Evolutionary conservation across 371 early-diverging fungal genomes (phyloP).

Genomic region (Rhizomucor miehei): DNA sequence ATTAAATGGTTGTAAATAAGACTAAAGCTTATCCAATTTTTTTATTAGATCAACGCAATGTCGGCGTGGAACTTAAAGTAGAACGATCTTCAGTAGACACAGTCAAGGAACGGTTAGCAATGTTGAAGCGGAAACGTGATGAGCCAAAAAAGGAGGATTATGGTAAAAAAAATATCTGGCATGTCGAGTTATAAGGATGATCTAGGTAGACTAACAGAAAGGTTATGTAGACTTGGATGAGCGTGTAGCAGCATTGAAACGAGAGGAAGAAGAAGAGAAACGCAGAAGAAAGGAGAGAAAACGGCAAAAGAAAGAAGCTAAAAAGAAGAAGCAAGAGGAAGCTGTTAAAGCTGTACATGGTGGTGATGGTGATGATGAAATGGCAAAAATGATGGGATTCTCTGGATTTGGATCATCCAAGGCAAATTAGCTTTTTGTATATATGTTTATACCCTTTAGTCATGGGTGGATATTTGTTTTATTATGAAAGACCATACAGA

Average conservation of each 20-base stretch:
- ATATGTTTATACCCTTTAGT: not conserved
- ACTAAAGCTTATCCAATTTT: too few species aligned
- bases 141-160: constrained; percentile 49
- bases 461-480: too few species aligned
- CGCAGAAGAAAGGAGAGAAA: constrained; percentile 46
- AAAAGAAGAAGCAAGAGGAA: constrained; percentile 31
- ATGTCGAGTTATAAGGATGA: too few species aligned
- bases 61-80: constrained; percentile 79
- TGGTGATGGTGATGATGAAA: constrained; percentile 31
- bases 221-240: constrained; percentile 50
- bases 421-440: constrained; percentile 10
- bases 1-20: too few species aligned
- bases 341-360: constrained; percentile 17
- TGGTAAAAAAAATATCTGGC: constrained; percentile 26
- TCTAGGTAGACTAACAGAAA: too few species aligned
- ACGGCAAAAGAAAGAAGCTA: constrained; percentile 47
- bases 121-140: constrained; percentile 57
- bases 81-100: constrained; percentile 56
- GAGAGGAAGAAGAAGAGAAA: constrained; percentile 53
- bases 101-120: constrained; percentile 53
- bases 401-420: constrained; percentile 47
- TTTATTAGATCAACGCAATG: constrained; percentile 45
- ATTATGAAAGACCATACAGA: too few species aligned
- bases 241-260: constrained; percentile 41
- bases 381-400: constrained; percentile 55